Base-by-base conservation (phyloP, 164 flowering plant species). In the Akebia trifoliata region DNA sequence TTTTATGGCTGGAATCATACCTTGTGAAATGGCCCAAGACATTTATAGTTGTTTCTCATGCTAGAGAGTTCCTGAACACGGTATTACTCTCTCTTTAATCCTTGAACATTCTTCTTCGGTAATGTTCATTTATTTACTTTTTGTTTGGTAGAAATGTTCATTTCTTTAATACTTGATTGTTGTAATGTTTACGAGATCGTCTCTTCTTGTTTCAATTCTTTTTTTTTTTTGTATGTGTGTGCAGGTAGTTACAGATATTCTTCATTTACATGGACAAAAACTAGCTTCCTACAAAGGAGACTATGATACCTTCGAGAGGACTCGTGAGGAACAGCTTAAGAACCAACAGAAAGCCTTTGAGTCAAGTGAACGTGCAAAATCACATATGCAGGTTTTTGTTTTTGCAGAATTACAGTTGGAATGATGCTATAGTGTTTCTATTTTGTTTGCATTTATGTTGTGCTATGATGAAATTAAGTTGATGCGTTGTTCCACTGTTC, bases 31-130 rank as follows among this genome's bases (percentile, higher is more conserved):
- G 99, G 99, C 93, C 93, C 34, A 94, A 94, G 72, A 90, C 99
- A 59, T 80, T 88, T 69, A 85, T 94, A 44, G 97, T 94, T 69
- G 97, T 94, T 66, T 94, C 99, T 60, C 99, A 94, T 76, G 99
- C 97, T 56, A 81, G 99, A 72, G 99, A 94, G 73, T 94, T 94
- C 79, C 68, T 94, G 73, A 94, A 94, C 75, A 81, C 88, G 74
- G 99, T 94, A 79, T 12, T 20, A 2, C 29, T 32, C 22, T 65
- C 25, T 22, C 26, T 50, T 29, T 46, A 34, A 51, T 11, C 7
- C 44, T 26, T 18, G 10, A 11, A 38, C 12, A 18, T 42, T 56
- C 22, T 43, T 8, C 36, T 28, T 18, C 12, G 21, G 26, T 3
- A 21, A 44, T 12, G 22, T 40, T 4, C 17, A 37, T 26, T n/a